phyloP scores from a whole-genome alignment of 2,329 filamentous ascomycete species.

The Drechslerella stenobrocha region DNA sequence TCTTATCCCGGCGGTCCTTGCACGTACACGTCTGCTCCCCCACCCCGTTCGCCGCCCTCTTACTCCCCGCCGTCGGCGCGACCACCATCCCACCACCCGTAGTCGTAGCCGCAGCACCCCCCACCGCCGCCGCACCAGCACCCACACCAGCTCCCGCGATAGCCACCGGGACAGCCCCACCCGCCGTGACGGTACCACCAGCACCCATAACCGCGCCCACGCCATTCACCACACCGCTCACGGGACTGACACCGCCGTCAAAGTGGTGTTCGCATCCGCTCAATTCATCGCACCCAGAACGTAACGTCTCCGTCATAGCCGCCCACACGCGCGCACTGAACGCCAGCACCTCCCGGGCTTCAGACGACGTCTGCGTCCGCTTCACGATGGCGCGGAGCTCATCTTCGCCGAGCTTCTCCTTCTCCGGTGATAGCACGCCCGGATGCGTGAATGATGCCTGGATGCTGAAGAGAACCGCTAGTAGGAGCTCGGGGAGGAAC shows the following conservation, averaged over 20 bases:
- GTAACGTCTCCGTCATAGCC: slow-evolving; percentile 52
- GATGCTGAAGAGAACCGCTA: slow-evolving; percentile 52
- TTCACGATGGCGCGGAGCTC: slow-evolving; percentile 53
- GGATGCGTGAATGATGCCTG: slow-evolving; percentile 53
- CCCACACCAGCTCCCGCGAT: neutral
- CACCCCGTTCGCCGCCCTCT: slow-evolving; percentile 27
- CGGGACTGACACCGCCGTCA: slow-evolving; percentile 2
- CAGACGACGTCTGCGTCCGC: slow-evolving; percentile 51
- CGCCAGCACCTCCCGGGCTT: slow-evolving; percentile 52
- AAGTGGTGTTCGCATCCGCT: slow-evolving; percentile 44
- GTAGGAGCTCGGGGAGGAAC: slow-evolving; percentile 51
- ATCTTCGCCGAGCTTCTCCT: slow-evolving; percentile 51
- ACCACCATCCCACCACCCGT: neutral
- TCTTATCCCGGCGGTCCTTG: slow-evolving; percentile 50
- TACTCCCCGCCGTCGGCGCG: neutral
- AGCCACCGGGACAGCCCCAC: neutral
- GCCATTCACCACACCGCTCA: neutral
- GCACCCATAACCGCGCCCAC: too few species aligned
- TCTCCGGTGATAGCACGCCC: slow-evolving; percentile 51
- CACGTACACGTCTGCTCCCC: slow-evolving; percentile 46
- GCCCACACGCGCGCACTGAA: slow-evolving; percentile 52
- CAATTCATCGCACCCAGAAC: slow-evolving; percentile 51
- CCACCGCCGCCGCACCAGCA: neutral
- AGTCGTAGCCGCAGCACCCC: neutral
- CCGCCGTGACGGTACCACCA: too few species aligned